Conservation (phyloP, 441 rosid species). For the Erodium moschatum region DNA sequence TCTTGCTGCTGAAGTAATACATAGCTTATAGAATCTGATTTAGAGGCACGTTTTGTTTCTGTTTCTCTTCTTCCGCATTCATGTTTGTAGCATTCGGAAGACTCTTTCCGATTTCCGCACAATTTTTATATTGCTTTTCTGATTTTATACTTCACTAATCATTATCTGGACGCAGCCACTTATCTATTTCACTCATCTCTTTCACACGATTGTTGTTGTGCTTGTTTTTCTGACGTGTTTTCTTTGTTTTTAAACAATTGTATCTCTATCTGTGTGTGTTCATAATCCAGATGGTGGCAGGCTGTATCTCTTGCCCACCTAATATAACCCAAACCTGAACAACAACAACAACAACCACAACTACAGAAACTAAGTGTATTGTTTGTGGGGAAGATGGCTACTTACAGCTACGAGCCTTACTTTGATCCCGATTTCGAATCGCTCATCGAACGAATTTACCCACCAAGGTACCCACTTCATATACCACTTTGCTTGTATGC, state of each 20-base stretch:
- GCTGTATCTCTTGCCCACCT: not conserved
- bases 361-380: not conserved
- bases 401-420: slow-evolving; percentile 46
- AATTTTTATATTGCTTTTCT: not conserved
- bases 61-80: not conserved
- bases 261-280: not conserved
- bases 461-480: slow-evolving; percentile 47
- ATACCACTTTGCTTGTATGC: not conserved
- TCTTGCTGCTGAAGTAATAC: not conserved
- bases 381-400: slow-evolving; percentile 24
- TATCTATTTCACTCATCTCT: not conserved
- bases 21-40: too few species aligned
- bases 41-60: not conserved
- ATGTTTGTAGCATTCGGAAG: not conserved
- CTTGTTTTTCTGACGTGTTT: too few species aligned
- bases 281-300: not conserved
- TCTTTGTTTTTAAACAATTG: too few species aligned
- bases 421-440: slow-evolving; percentile 65
- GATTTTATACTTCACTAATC: not conserved
- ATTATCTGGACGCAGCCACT: not conserved
- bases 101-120: not conserved
- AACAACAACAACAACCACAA: not conserved
- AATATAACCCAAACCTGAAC: not conserved
- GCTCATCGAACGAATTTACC: slow-evolving; percentile 73
- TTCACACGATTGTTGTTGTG: not conserved